Evolutionary conservation across 257 asterid species (phyloP), one percentile per base, ranked within the genome.

Genomic region (Gentiana straminea): DNA sequence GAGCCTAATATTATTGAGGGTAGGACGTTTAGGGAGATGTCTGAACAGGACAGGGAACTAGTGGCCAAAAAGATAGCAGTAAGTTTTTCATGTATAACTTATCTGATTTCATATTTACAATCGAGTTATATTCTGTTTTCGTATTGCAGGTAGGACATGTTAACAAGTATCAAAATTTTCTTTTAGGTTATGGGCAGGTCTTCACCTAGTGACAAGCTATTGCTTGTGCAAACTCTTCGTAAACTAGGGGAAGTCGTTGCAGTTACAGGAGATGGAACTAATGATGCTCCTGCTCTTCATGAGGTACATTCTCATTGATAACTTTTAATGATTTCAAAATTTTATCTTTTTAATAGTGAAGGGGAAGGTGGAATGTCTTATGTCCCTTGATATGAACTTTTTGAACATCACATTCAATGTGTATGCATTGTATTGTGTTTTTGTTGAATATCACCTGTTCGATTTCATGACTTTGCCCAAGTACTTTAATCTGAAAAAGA

Each of bases 231-330:
- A 80, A 75, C 95, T 45, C 73, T 91, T 37, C 94, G 95, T 68
- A 83, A 74, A 74, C 83, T 8, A 63, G 98, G 98, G 59, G 94
- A 91, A 43, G 94, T 91, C 44, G 97, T 84, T 62, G 97, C 96
- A 34, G 98, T 91, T 24, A 84, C 97, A 48, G 98, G 97, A 70
- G 97, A 91, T 64, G 96, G 96, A 76, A 87, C 97, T 52, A 91
- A 91, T 62, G 98, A 87, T 60, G 97, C 98, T 55, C 96, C 96
- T 4, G 98, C 98, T 54, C 81, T 91, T 68, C 95, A 91, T 67
- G 98, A 91, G 90, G 97, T 90, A 75, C 54, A 67, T 51, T 61
- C 51, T 49, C 46, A 11, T 51, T 57, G 4, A 32, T 7, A 15
- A 24, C n/a, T 47, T 54, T 13, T 12, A 35, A 10, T n/a, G 34